Base-by-base conservation (phyloP, 2,329 filamentous ascomycete species). In the Colletotrichum tanaceti region DNA sequence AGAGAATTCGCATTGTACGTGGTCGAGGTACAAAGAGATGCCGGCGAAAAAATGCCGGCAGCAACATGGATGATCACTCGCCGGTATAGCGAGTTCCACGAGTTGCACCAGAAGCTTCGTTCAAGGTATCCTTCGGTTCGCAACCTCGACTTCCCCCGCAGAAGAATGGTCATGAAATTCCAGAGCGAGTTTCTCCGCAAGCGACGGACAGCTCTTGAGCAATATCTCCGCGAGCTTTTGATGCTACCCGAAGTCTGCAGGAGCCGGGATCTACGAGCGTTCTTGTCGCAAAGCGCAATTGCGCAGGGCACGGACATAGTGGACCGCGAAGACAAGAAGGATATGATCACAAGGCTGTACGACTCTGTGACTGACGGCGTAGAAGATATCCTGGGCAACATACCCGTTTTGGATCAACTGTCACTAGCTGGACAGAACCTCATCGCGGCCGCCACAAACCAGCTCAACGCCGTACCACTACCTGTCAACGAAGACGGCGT, bases 341-440 rank as follows among this genome's bases (percentile, higher is more conserved):
- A 98, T 77, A 94, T 99, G 78, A 96, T 99, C 71, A 94, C 93
- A 0, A 90, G 96, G 5, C 89, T 99, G 55, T 99, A 98, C 81
- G 97, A 97, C 77, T 98, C 95, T 0, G 95, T 99, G 24, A 93
- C 95, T 0, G 96, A 99, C 76, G 96, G 97, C 41, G 97, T 99
- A 91, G 96, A 99, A 77, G 96, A 99, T 74, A 97, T 99, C 63
- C 84, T 99, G 4, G 96, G 96, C 64, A 98, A 97, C 76, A 95
- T 98, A 50, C 93, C 96, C 1, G 94, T 98, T 0, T 86, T 99
- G 38, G 96, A 99, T 74, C 96, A 98, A 77, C 87, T 99, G 7
- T 97, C 94, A 0, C 87, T 94, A 1, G 94, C 96, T 7, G 95
- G 95, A 0, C 95, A 98, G 77, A 98, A 94, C 74, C 86, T 98